Conservation (phyloP, 805 yeast species). For the Metschnikowia dekortorum region DNA sequence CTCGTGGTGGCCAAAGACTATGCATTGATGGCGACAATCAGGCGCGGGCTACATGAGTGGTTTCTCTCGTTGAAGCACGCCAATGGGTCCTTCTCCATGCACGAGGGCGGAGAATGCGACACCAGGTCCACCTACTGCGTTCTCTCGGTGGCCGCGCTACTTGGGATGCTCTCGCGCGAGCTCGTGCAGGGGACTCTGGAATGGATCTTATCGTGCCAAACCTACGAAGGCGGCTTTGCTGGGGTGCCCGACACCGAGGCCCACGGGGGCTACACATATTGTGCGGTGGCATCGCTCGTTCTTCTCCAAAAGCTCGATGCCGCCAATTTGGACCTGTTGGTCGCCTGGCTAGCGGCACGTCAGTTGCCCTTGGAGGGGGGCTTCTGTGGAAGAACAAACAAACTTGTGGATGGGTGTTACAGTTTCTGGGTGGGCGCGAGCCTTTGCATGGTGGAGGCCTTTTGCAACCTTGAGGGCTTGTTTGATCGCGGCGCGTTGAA, state of each 20-base stretch:
- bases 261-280: constrained; percentile 95
- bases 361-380: constrained; percentile 82
- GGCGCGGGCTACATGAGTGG: constrained; percentile 56
- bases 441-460: constrained; percentile 56
- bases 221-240: constrained; percentile 94
- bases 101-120: constrained; percentile 76
- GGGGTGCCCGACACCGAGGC: constrained; percentile 80
- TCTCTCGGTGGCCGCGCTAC: constrained; percentile 62
- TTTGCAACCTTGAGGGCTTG: constrained; percentile 23
- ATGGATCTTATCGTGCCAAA: constrained; percentile 72
- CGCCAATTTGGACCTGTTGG: constrained; percentile 46
- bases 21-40: constrained; percentile 23
- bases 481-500: constrained; percentile 56
- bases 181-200: constrained; percentile 47
- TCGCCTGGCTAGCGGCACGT: constrained; percentile 66
- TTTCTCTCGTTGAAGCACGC: constrained; percentile 54
- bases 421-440: constrained; percentile 93
- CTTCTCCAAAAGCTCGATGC: constrained; percentile 33
- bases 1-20: constrained; percentile 49
- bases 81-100: constrained; percentile 79
- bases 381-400: constrained; percentile 83
- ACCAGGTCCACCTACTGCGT: constrained; percentile 86
- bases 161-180: constrained; percentile 60
- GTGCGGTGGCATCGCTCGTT: constrained; percentile 68
- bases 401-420: constrained; percentile 94